Base-by-base conservation (phyloP, 345 rosid genomes). In the Ricinus communis region DNA sequence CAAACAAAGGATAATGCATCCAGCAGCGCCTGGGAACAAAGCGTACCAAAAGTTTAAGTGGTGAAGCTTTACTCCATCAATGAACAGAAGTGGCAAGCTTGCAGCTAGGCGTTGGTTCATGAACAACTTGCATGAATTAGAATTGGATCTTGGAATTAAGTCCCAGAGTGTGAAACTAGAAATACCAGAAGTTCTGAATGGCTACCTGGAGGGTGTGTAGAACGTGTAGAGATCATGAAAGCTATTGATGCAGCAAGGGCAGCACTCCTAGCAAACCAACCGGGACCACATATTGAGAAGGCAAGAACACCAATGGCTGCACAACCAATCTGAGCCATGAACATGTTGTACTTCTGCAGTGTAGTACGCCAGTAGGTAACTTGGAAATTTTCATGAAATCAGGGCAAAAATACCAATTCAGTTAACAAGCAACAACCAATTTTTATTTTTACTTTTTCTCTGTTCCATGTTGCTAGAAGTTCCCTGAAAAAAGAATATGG, bases 281-380 rank as follows among this genome's bases (percentile, higher is more conserved):
- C 89, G 0, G 97, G 90, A 0, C 97, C 98, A 51, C 91, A 83
- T 59, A 82, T 11, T 10, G 88, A 49, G 68, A 91, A 82, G 4
- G 96, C 93, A 50, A 89, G n/a, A 25, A 94, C 97, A 40, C 97
- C 98, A 6, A 90, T 82, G n/a, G 89, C 91, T 25, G 96, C 95
- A 75, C 98, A 93, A 24, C 96, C 98, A 47, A 90, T 86, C 73
- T 93, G 98, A 64, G 97, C 91, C 85, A 87, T 77, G 87, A 93
- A 93, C 78, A 93, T 81, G 70, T 93, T 91, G 90, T 91, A 94
- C 74, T 88, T 94, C 97, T 94, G 97, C 89, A 82, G 75, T 18
- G 75, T 28, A 5, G 47, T 14, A 49, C 27, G 25, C 11, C 8
- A 61, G 46, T n/a, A n/a, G n/a, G n/a, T n/a, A n/a, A 22, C 22